Base-by-base conservation (phyloP, 306 rosid genomes). In the Dryas octopetala region DNA sequence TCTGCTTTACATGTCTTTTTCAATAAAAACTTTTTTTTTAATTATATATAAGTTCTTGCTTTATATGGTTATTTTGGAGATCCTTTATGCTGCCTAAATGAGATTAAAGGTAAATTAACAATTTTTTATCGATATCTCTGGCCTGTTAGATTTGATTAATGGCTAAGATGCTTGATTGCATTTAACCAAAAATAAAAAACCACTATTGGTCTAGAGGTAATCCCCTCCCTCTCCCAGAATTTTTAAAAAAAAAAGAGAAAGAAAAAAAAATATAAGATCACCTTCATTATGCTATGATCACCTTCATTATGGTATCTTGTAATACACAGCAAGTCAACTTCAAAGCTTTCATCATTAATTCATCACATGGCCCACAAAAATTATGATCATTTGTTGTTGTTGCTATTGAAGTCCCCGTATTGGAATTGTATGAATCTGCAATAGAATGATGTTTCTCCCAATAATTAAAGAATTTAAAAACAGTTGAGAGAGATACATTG, bases 301-400 rank as follows among this genome's bases (percentile, higher is more conserved):
- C 49, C 59, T 75, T 58, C 14, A 66, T 73, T 26, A 74, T 67
- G 79, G 50, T 43, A 68, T 67, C 71, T 67, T 79, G 66, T 75
- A 51, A 41, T 26, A 44, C 79, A 68, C 66, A 68, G 68, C 45
- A 68, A 73, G 70, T 62, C 78, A 16, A 43, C 49, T 63, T 79
- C 75, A 40, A 51, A 19, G 53, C 51, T 73, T 73, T 60, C 59
- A 59, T 14, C 68, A 2, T 52, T 19, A 19, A 19, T 19, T 63
- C 68, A 50, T 62, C 40, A 45, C 51, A 63, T 32, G 61, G 17
- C 23, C 50, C 70, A 48, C 70, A 57, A 43, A 44, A 55, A 44
- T 70, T 43, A 12, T 54, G 9, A 15, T 7, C 44, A 9, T 0
- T n/a, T 0, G 1, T 16, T 45, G 6, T 38, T 9, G 50, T 19